phyloP scores from a whole-genome alignment of 1,139 yeast species.

The Debaryomyces nepalensis region DNA sequence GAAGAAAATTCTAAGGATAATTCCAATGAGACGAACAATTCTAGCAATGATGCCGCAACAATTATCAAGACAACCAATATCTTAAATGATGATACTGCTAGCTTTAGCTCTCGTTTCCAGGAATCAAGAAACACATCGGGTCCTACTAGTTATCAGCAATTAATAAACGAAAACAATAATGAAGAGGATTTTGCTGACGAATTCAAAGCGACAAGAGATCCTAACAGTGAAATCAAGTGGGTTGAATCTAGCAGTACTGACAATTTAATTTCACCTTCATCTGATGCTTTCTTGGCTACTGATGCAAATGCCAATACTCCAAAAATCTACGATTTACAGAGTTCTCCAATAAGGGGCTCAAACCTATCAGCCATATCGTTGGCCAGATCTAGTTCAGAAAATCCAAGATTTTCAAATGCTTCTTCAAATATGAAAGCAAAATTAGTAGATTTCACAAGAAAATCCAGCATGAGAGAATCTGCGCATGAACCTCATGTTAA shows the following conservation, averaged over 20 bases:
- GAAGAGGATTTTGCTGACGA: constrained; percentile 25
- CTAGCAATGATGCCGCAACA: constrained; percentile 6
- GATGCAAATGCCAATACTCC: constrained; percentile 17
- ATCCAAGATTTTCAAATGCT: constrained; percentile 22
- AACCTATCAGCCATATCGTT: constrained; percentile 28
- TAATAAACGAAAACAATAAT: neutral
- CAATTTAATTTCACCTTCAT: constrained; percentile 20
- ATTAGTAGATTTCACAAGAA: constrained; percentile 57
- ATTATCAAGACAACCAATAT: constrained; percentile 1
- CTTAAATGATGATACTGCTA: constrained; percentile 22
- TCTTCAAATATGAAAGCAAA: constrained; percentile 40
- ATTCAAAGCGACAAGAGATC: constrained; percentile 33
- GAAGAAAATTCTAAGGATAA: constrained; percentile 37
- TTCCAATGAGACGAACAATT: constrained; percentile 17
- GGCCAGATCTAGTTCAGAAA: constrained; percentile 18
- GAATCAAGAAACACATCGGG: constrained; percentile 21
- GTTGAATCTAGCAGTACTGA: constrained; percentile 17
- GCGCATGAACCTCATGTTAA: constrained; percentile 36
- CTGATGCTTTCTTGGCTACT: constrained; percentile 20
- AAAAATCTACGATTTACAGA: constrained; percentile 13
- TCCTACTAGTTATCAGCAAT: constrained; percentile 24
- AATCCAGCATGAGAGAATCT: constrained; percentile 50
- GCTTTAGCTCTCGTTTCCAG: constrained; percentile 32
- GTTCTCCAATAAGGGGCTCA: constrained; percentile 17
- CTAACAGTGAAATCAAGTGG: constrained; percentile 38